phyloP scores from a whole-genome alignment of 2,329 filamentous ascomycete species.

The Leptographium galeiforme region DNA sequence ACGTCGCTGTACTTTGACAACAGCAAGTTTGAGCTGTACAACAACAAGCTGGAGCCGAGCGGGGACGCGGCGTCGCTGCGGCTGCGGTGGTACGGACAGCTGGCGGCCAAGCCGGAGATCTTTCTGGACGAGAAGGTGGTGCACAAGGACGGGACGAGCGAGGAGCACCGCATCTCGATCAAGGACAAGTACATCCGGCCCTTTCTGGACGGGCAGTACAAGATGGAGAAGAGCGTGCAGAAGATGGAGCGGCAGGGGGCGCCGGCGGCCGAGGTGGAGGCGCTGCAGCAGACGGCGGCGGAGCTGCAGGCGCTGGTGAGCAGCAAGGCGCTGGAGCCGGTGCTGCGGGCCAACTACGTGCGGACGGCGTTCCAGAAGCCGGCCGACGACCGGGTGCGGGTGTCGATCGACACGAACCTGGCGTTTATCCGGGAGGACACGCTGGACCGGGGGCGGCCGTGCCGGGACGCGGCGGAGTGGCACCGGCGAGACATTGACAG shows the following conservation, averaged over 20 bases:
- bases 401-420: slow-evolving; percentile 85
- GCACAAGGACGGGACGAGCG: slow-evolving; percentile 59
- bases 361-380: slow-evolving; percentile 96
- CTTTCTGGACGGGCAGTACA: slow-evolving; percentile 77
- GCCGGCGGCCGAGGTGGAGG: slow-evolving; percentile 49
- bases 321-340: slow-evolving; percentile 64
- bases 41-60: slow-evolving; percentile 65
- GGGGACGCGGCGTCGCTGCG: slow-evolving; percentile 70
- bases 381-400: slow-evolving; percentile 74
- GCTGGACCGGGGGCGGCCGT: slow-evolving; percentile 71
- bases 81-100: slow-evolving; percentile 81
- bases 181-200: slow-evolving; percentile 89
- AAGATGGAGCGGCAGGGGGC: slow-evolving; percentile 74
- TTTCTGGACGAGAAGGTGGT: slow-evolving; percentile 82
- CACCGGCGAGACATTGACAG: slow-evolving; percentile 84
- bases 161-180: slow-evolving; percentile 68
- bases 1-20: slow-evolving; percentile 95
- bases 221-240: slow-evolving; percentile 78
- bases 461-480: slow-evolving; percentile 79
- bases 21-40: slow-evolving; percentile 72
- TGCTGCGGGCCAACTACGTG: slow-evolving; percentile 83
- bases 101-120: slow-evolving; percentile 67
- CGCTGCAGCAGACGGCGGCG: slow-evolving; percentile 57
- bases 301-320: slow-evolving; percentile 71
- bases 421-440: slow-evolving; percentile 72